phyloP scores from a whole-genome alignment of 331 rosid species.

The Erythrophleum ivorense region DNA sequence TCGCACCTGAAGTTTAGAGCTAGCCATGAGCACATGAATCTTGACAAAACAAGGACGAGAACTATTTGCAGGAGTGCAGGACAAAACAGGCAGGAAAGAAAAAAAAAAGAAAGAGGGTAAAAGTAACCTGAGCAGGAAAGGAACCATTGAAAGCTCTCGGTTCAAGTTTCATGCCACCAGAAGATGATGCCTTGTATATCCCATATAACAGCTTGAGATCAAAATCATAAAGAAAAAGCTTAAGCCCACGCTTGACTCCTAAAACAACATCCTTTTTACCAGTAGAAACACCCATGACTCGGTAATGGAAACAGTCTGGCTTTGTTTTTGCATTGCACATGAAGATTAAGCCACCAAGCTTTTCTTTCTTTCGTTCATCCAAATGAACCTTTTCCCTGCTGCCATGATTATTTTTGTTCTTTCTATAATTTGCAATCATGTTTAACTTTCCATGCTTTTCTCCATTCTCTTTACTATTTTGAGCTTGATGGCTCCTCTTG shows the following conservation, averaged over 20 bases:
- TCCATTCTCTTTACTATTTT: slow-evolving; percentile 26
- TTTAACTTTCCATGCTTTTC: slow-evolving; percentile 39
- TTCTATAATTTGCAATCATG: slow-evolving; percentile 41
- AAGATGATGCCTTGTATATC: slow-evolving; percentile 77
- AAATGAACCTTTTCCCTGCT: slow-evolving; percentile 32
- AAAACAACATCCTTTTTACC: slow-evolving; percentile 67
- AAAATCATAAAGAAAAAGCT: slow-evolving; percentile 88
- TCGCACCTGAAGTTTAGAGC: slow-evolving; percentile 69
- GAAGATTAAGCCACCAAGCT: slow-evolving; percentile 83
- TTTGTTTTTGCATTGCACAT: slow-evolving; percentile 92
- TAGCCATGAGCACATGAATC: slow-evolving; percentile 36
- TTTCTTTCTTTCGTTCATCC: slow-evolving; percentile 54
- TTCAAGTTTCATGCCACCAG: slow-evolving; percentile 87
- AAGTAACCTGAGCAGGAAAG: slow-evolving; percentile 87
- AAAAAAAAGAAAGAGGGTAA: slow-evolving; percentile 32
- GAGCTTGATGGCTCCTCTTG: background rate
- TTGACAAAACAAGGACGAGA: slow-evolving; percentile 21
- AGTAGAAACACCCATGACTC: slow-evolving; percentile 77
- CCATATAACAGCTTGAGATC: slow-evolving; percentile 90
- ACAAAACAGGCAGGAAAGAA: slow-evolving; percentile 26
- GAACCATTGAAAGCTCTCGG: slow-evolving; percentile 87
- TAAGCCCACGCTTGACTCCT: slow-evolving; percentile 73
- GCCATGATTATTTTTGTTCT: slow-evolving; percentile 36
- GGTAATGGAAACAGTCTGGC: slow-evolving; percentile 84
- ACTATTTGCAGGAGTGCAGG: background rate